These are phyloP conservation scores for Calonectria pteridis DNA, from an alignment of 2,329 filamentous ascomycete genomes.

Conservation along the genomic window DNA sequence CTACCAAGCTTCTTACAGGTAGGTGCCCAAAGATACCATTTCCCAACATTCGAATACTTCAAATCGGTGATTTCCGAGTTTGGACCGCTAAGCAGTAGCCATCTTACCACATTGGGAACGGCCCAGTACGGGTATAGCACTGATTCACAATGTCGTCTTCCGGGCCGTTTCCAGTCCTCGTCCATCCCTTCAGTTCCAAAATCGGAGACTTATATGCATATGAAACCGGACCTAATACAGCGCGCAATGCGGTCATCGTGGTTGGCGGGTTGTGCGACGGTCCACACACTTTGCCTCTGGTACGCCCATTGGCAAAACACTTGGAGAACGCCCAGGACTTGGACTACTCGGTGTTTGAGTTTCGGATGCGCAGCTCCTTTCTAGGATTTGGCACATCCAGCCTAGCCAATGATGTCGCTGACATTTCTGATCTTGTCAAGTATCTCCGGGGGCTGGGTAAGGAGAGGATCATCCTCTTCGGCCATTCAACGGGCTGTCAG, in stretches of 20 bases:
- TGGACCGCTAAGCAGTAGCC: background rate
- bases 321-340: conserved; percentile 54
- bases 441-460: conserved; percentile 65
- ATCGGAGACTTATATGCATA: conserved; percentile 59
- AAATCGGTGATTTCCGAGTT: background rate
- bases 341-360: conserved; percentile 68
- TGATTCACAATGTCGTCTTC: conserved; percentile 41
- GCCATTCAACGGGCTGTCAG: conserved; percentile 71
- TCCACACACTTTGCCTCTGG: conserved; percentile 73
- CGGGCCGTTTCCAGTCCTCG: conserved; percentile 57
- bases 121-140: background rate
- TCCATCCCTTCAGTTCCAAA: conserved; percentile 60
- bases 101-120: background rate
- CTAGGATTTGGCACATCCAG: conserved; percentile 63
- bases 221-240: conserved; percentile 56
- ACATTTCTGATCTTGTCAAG: conserved; percentile 65
- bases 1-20: background rate
- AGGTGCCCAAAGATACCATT: background rate
- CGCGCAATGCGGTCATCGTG: conserved; percentile 74
- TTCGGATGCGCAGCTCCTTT: conserved; percentile 68
- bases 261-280: conserved; percentile 79
- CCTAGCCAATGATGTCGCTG: conserved; percentile 65
- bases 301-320: conserved; percentile 59
- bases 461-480: conserved; percentile 66
- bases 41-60: background rate